phyloP scores from a whole-genome alignment of 176 grass and related monocot genomes.

The Guadua angustifolia region DNA sequence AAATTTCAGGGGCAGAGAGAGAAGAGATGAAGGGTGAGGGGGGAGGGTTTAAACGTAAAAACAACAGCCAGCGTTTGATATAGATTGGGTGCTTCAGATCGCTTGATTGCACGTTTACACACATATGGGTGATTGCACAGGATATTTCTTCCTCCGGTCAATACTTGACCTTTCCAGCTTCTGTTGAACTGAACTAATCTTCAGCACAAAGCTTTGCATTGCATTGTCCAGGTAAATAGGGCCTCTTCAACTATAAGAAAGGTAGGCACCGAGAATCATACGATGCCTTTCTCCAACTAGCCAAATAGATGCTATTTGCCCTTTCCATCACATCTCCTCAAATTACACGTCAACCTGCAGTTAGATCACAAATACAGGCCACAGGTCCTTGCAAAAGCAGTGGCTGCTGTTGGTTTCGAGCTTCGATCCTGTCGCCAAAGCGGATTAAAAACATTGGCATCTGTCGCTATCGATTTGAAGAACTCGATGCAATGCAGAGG shows the following conservation, averaged over 20 bases:
- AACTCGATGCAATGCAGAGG: not conserved
- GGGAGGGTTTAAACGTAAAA: too few relatives aligned
- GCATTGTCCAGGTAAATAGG: not conserved
- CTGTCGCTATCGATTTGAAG: conserved; percentile 1
- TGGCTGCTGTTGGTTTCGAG: not conserved
- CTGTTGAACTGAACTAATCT: not conserved
- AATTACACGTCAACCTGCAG: not conserved
- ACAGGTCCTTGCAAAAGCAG: conserved; percentile 28
- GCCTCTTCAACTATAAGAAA: not conserved
- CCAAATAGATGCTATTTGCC: not conserved
- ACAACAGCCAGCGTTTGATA: too few relatives aligned
- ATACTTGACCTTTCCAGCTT: not conserved
- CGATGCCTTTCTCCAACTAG: not conserved
- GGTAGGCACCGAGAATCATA: not conserved
- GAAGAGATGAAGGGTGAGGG: too few relatives aligned
- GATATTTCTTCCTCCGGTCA: too few relatives aligned
- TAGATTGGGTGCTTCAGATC: too few relatives aligned
- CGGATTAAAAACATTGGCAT: conserved; percentile 5
- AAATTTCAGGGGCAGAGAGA: too few relatives aligned
- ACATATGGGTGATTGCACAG: too few relatives aligned
- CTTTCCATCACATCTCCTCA: conserved; percentile 9
- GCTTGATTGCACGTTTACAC: too few relatives aligned
- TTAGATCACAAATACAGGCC: not conserved
- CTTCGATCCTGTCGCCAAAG: not conserved
- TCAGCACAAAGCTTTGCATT: not conserved